Conservation (phyloP, 352 stramenopile genomes). For the Phytophthora tentaculata region DNA sequence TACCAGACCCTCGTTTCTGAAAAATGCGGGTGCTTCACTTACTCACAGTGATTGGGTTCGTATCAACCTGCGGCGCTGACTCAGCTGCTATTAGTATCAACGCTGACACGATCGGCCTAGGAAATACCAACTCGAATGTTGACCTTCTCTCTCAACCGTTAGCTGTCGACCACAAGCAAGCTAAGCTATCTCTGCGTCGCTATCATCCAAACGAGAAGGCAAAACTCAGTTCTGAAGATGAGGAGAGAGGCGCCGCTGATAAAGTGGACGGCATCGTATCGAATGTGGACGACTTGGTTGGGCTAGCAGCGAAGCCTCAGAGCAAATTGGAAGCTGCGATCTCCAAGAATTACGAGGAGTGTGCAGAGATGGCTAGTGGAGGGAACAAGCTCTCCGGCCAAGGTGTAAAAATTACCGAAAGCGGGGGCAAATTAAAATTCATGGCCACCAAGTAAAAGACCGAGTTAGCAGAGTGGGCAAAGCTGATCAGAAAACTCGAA, state of each 20-base stretch:
- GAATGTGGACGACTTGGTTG: not conserved
- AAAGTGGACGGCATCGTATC: not conserved
- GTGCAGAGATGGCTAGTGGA: not conserved
- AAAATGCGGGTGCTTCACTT: not conserved
- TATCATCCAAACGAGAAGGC: not conserved
- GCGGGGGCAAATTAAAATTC: not conserved
- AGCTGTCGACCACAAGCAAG: not conserved
- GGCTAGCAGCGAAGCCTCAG: not conserved
- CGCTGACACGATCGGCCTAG: not conserved
- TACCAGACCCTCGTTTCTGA: not conserved
- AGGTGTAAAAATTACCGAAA: not conserved
- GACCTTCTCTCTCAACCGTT: not conserved
- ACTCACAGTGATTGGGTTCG: not conserved
- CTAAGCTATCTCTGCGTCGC: constrained; percentile 2
- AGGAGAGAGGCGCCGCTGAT: not conserved
- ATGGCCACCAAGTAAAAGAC: not conserved
- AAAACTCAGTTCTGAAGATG: not conserved
- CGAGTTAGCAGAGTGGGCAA: not conserved
- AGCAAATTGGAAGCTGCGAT: not conserved
- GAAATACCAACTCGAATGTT: not conserved
- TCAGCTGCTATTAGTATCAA: not conserved
- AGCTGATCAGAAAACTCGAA: not conserved
- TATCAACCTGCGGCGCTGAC: not conserved
- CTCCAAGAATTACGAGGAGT: not conserved
- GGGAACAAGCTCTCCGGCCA: not conserved